phyloP scores from a whole-genome alignment of 192 early-diverging fungal species.

The Ambispora gerdemannii region DNA sequence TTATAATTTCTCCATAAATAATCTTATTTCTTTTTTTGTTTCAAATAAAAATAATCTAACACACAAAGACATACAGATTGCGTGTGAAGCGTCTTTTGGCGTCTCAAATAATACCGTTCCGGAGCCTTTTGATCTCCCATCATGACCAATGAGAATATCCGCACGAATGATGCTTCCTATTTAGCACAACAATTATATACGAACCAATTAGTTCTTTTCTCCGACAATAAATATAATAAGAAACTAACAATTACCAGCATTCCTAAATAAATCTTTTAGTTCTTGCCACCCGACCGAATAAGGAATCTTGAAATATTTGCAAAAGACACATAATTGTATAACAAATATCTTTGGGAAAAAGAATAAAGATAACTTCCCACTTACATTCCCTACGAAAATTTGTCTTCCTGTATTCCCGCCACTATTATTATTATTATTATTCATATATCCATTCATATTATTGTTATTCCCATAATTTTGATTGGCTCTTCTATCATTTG shows the following conservation, averaged over 20 bases:
- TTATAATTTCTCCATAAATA: too few relatives aligned
- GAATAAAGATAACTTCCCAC: conserved; percentile 10
- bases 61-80: conserved; percentile 65
- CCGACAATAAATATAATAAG: conserved; percentile 8
- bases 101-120: conserved; percentile 76
- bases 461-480: conserved; percentile 2
- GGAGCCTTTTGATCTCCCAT: conserved; percentile 66
- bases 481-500: conserved; percentile 8
- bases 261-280: conserved; percentile 80
- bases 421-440: conserved; percentile 28
- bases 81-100: conserved; percentile 57
- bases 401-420: conserved; percentile 47
- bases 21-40: neutral
- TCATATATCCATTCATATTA: neutral
- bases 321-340: neutral
- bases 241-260: conserved; percentile 44
- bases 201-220: conserved; percentile 14
- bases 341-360: conserved; percentile 5
- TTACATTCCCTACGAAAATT: conserved; percentile 65
- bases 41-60: neutral
- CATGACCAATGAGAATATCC: conserved; percentile 60
- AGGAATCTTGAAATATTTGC: conserved; percentile 78
- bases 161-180: conserved; percentile 65
- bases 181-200: too few relatives aligned
- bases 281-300: conserved; percentile 81